These are phyloP conservation scores for Earliella scabrosa DNA, from an alignment of 1,284 basidiomycete species.

Conservation along the genomic window DNA sequence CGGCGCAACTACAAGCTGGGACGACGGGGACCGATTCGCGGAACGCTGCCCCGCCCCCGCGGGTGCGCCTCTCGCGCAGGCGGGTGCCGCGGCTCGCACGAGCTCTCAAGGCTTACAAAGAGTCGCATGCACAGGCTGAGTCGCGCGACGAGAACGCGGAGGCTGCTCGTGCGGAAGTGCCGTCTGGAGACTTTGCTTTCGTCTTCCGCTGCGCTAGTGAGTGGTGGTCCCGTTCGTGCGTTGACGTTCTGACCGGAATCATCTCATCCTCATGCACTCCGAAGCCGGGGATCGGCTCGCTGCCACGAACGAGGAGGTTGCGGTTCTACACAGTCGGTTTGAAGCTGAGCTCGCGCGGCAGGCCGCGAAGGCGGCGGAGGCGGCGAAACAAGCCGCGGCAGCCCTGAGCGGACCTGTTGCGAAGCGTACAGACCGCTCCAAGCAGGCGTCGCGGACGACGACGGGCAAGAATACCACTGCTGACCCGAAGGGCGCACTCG, in stretches of 20 bases:
- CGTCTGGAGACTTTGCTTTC: conserved; percentile 60
- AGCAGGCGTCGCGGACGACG: conserved; percentile 33
- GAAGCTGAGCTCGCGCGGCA: conserved; percentile 73
- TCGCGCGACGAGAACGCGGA: conserved; percentile 4
- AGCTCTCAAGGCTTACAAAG: conserved; percentile 28
- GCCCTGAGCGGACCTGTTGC: conserved; percentile 31
- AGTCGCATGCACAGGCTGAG: conserved; percentile 1
- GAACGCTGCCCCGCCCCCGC: conserved; percentile 25
- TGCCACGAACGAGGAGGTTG: conserved; percentile 69
- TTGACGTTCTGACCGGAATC: conserved; percentile 8
- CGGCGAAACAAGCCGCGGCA: conserved; percentile 50
- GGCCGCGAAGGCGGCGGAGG: conserved; percentile 58
- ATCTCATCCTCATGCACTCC: conserved; percentile 4
- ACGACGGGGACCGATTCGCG: too few relatives aligned
- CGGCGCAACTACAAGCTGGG: background rate
- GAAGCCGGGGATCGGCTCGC: conserved; percentile 71
- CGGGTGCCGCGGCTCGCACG: conserved; percentile 33
- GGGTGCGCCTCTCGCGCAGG: conserved; percentile 37
- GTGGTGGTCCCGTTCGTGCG: conserved; percentile 43
- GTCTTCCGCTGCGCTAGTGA: conserved; percentile 67
- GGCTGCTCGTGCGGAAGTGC: conserved; percentile 27
- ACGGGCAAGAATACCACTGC: conserved; percentile 23
- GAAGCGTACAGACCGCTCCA: conserved; percentile 47
- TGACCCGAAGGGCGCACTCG: conserved; percentile 42
- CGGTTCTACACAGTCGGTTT: conserved; percentile 64